A percentile compares a stretch with the other conserved stretches of the same genome.
phyloP scores from a whole-genome alignment of 352 stramenopile genomes.

The Saprolegnia diclina region DNA sequence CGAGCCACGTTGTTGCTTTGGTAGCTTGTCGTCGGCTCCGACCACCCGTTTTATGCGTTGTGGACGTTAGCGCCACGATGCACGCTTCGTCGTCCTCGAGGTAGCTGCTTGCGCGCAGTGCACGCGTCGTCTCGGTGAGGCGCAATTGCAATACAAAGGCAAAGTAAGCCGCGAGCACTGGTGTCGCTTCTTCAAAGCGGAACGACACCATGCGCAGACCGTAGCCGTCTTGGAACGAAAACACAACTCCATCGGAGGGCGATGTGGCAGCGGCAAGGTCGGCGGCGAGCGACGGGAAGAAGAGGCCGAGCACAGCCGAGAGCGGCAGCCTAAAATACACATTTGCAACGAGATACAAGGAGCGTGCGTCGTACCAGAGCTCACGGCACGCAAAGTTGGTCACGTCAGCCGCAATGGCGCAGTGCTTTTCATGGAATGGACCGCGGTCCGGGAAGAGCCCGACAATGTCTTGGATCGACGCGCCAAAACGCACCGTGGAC shows the following conservation, averaged over 20 bases:
- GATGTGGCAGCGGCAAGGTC: background rate
- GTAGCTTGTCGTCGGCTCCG: background rate
- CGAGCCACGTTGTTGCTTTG: background rate
- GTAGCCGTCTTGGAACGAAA: background rate
- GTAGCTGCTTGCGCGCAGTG: background rate
- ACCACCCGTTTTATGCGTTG: too few species aligned
- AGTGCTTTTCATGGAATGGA: conserved; percentile 8
- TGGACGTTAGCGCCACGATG: background rate
- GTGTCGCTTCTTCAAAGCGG: background rate
- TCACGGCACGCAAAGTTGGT: background rate
- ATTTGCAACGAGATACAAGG: background rate
- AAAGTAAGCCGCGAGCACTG: background rate
- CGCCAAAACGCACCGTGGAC: background rate
- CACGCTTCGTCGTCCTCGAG: background rate
- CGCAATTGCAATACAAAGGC: background rate
- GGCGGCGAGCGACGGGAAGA: background rate
- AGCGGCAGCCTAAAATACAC: conserved; percentile 5
- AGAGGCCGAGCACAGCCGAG: background rate
- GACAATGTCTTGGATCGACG: background rate
- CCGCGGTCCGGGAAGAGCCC: background rate
- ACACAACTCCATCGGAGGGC: background rate
- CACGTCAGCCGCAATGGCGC: background rate
- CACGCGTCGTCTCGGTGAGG: background rate
- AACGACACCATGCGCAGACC: conserved; percentile 4
- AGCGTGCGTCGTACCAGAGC: background rate